These are phyloP conservation scores for Porcisia deanei DNA, from an alignment of 208 protist genomes.

Conservation along the genomic window DNA sequence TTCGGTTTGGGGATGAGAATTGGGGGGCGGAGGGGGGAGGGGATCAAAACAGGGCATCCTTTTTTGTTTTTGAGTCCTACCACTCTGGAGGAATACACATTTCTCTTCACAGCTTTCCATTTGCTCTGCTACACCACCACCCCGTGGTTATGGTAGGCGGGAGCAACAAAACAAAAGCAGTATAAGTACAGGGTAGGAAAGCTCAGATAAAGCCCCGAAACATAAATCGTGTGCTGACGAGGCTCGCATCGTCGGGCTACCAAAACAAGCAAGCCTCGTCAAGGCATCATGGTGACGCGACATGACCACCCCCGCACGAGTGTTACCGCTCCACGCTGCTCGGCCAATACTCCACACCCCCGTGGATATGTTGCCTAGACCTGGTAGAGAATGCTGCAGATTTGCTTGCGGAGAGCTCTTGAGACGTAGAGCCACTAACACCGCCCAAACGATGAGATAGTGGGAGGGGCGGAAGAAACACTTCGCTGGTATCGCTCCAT, in stretches of 20 bases:
- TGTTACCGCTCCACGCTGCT: conserved; percentile 35
- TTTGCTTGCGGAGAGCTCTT: not conserved
- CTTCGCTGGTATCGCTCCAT: conserved; percentile 15
- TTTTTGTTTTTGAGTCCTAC: not conserved
- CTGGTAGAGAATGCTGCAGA: conserved; percentile 6
- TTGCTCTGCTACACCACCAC: not conserved
- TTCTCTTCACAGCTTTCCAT: not conserved
- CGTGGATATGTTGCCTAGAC: conserved; percentile 2
- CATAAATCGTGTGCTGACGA: not conserved
- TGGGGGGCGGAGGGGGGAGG: not conserved
- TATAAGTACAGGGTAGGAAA: not conserved
- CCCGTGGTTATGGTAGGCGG: not conserved
- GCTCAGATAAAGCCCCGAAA: not conserved
- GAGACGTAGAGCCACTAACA: not conserved
- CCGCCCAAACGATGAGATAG: not conserved
- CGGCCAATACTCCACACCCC: conserved; percentile 35
- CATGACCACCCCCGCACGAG: not conserved
- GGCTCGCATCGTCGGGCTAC: not conserved
- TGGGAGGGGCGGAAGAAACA: not conserved
- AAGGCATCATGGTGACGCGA: conserved; percentile 28
- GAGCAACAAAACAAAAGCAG: not conserved
- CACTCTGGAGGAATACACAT: not conserved
- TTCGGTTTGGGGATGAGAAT: not conserved
- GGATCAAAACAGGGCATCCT: not conserved
- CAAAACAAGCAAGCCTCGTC: not conserved